A percentile compares a stretch with the other conserved stretches of the same genome.
These are phyloP conservation scores for Takashimella tepidaria DNA, from an alignment of 1,284 basidiomycete genomes.

Conservation along the genomic window DNA sequence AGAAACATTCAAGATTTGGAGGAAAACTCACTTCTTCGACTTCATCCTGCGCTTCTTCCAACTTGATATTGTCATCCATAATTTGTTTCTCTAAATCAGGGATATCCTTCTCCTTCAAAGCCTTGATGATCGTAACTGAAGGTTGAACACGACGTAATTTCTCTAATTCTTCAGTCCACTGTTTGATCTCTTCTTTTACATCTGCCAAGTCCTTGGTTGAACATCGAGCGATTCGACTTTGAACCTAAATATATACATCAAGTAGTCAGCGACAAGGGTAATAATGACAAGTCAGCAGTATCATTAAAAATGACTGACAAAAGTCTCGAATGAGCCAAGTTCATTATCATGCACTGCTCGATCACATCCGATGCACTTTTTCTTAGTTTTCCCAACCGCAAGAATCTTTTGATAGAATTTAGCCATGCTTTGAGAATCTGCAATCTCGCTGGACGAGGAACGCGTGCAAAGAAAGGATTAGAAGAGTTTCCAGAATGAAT, in stretches of 20 bases:
- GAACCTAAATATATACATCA: conserved; percentile 58
- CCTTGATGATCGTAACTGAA: conserved; percentile 43
- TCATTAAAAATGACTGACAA: conserved; percentile 51
- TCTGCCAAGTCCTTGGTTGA: conserved; percentile 37
- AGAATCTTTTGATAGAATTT: conserved; percentile 63
- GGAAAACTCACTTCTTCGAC: conserved; percentile 53
- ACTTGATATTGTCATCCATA: conserved; percentile 54
- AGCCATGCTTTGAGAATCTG: conserved; percentile 9
- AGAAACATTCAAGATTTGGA: too few relatives aligned
- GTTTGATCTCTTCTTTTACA: conserved; percentile 53
- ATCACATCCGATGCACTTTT: conserved; percentile 71
- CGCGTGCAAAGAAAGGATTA: too few relatives aligned
- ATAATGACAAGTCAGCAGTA: not conserved
- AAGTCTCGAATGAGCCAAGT: conserved; percentile 59
- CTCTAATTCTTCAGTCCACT: conserved; percentile 61
- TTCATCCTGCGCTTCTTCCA: conserved; percentile 53
- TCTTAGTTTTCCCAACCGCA: conserved; percentile 58
- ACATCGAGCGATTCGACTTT: conserved; percentile 36
- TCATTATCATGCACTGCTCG: conserved; percentile 64
- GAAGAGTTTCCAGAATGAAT: too few relatives aligned
- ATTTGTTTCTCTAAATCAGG: conserved; percentile 64
- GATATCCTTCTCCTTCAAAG: conserved; percentile 59
- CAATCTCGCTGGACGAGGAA: conserved; percentile 10
- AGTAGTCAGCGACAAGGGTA: conserved; percentile 3
- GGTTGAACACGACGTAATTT: conserved; percentile 59